Evolutionary conservation across 106 monocot species (phyloP), one percentile per base, ranked within the genome.

Genomic region (Ottelia alismoides): DNA sequence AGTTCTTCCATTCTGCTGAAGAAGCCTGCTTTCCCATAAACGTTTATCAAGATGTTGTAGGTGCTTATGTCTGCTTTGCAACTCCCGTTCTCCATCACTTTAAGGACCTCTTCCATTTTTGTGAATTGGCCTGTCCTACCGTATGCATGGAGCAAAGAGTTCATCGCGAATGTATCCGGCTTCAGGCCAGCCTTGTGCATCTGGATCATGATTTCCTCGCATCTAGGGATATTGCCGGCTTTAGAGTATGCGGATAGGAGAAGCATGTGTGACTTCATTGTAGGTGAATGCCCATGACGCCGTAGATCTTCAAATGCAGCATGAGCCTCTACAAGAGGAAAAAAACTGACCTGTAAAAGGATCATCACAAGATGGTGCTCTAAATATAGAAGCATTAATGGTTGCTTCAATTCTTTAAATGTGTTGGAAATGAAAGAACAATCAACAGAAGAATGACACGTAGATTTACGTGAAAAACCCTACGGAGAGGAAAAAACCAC

Each of bases 251-350:
- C 86, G 0, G 92, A 87, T 22, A 92, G 61, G 22, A 92, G 92
- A 4, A 93, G 67, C 87, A 93, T 93, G 70, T 93, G 80, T 21
- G 92, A 93, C 61, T 93, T 93, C 92, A 93, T 93, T 7, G 87
- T 87, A 2, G 92, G 92, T 17, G 58, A 47, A 70, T 78, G 75
- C 2, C 87, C 92, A 25, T 68, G 77, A 17, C 56, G 65, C 79
- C 83, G 83, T 17, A 93, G 55, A 58, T 87, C 87, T 62, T 83
- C 80, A 47, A 93, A 93, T 28, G 69, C 55, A 6, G 80, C 56
- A 2, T 71, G 58, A 0, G 92, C 87, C 57, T 93, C 92, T 93
- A 66, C n/a, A n/a, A n/a, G n/a, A n/a, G n/a, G n/a, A n/a, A n/a
- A n/a, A n/a, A n/a, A n/a, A n/a, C n/a, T n/a, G n/a, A n/a, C n/a